Conservation (phyloP, 305 asterid genomes). For the Solanum hybrid region DNA sequence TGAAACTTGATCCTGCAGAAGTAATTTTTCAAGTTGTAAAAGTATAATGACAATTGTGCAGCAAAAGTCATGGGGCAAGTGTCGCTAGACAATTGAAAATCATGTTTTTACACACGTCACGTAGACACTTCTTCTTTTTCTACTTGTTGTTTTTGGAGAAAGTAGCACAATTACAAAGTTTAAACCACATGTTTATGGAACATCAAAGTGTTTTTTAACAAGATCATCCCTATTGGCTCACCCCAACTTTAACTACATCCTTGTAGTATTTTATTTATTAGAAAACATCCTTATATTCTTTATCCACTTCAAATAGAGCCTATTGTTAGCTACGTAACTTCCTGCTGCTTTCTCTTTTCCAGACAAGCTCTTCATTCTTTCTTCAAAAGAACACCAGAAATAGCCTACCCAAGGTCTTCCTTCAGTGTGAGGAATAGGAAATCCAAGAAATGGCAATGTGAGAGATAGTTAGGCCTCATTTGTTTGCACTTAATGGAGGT, state of each 20-base stretch:
- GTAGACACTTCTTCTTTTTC: not conserved
- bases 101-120: not conserved
- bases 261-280: not conserved
- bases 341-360: not conserved
- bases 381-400: not conserved
- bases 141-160: not conserved
- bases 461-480: slow-evolving; percentile 7
- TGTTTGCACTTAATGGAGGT: not conserved
- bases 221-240: not conserved
- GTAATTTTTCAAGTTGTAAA: not conserved
- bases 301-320: not conserved
- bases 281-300: not conserved
- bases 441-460: slow-evolving; percentile 24
- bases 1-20: slow-evolving; percentile 57
- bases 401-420: not conserved
- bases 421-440: not conserved
- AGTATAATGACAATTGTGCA: not conserved
- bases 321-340: not conserved
- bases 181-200: not conserved
- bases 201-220: not conserved
- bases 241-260: not conserved
- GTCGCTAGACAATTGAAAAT: not conserved
- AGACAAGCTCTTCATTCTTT: not conserved
- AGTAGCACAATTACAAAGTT: not conserved
- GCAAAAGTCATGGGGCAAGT: not conserved